Evolutionary conservation across 176 grass and related monocot species (phyloP), one percentile per base, ranked within the genome.

Genomic region (Carex cristatella): DNA sequence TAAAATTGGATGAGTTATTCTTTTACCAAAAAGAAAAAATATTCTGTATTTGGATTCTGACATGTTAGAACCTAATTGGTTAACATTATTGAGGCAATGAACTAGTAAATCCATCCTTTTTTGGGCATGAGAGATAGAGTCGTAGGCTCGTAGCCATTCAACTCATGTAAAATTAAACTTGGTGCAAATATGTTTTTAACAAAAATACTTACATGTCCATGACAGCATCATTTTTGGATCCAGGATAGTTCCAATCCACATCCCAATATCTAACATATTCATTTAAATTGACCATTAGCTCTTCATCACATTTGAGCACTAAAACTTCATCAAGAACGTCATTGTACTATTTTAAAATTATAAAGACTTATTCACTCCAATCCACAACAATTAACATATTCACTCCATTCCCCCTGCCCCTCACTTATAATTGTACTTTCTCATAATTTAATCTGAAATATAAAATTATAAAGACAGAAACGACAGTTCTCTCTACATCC

Each of bases 181-280:
- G 40, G 15, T 44, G 14, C 5, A 18, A 46, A 72, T 15, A 68
- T 64, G 7, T 42, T 44, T 15, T 23, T 14, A 10, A 10, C 15
- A 18, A 69, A 54, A 40, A 28, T 15, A 88, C 94, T 81, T 66
- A 97, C 94, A 44, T 65, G n/a, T 91, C 77, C 44, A 83, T 65
- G 42, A 64, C 28, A 59, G 84, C 87, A 77, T 11, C 61, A 70
- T 19, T 79, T 4, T 77, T 60, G 1, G 88, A 87, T 13, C 61
- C 80, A 0, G 84, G 83, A 4, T 42, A 63, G 69, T 51, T 90
- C 91, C 94, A 93, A 10, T 86, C 65, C 37, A 90, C 12, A 38
- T 97, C 89, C 94, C 91, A 97, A 6, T 97, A 91, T 76, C 94
- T 97, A 91, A 75, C 46, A 32, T 51, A 27, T 62, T n/a, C 56